Base-by-base conservation (phyloP, 768 basidiomycete species). In the Austroboletus festivus region DNA sequence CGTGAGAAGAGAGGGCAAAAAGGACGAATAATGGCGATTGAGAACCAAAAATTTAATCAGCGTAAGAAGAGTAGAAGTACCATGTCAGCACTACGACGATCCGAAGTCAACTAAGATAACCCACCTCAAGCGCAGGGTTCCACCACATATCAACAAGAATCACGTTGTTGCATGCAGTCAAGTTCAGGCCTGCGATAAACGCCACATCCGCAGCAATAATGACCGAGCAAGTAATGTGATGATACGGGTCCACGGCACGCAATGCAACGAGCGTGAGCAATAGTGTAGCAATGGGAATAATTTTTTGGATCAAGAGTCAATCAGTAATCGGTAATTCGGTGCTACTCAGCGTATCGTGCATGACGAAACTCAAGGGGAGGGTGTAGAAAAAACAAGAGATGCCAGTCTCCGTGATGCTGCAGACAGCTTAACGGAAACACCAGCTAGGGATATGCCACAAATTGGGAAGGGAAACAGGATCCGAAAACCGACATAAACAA, bases 131-230 rank as follows among this genome's bases (percentile, higher is more conserved):
- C 0, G 88, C 90, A 10, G 90, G 89, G 64, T 92, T 88, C 92
- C 94, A 97, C 93, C 94, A 97, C 51, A 93, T 70, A 64, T 96
- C 95, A 47, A 92, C 80, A 3, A 97, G 77, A 56, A 97, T 87
- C 33, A 97, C 93, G 55, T 95, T 91, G 65, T 93, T 95, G 69
- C 94, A 97, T 31, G 83, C 85, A 0, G 92, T 93, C 59, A 97
- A 64, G 63, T 97, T 96, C 38, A 97, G 79, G 38, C 93, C 92
- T 83, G 54, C 19, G 48, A 38, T 19, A 44, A 48, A 40, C 20
- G 23, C 38, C 49, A 46, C 38, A 28, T 48, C 15, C 47, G 22
- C 45, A n/a, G n/a, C n/a, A n/a, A n/a, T n/a, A n/a, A 35, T 38
- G 42, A n/a, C 55, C 44, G 39, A 45, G 26, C 19, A 23, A 51